These are phyloP conservation scores for Pichia thaimueangensis DNA, from an alignment of 805 yeast species.

Conservation along the genomic window DNA sequence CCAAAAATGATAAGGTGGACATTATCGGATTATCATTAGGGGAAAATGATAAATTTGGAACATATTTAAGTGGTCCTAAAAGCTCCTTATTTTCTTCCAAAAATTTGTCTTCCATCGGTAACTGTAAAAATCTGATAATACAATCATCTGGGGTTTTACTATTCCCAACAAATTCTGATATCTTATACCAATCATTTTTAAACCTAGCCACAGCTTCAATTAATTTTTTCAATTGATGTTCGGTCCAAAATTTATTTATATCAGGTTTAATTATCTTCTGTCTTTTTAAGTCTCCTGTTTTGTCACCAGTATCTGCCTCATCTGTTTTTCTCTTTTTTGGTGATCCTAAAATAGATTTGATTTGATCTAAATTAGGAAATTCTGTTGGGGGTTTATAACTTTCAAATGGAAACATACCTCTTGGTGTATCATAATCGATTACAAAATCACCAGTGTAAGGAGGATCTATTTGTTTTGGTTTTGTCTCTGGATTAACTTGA, in stretches of 20 bases:
- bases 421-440: constrained; percentile 78
- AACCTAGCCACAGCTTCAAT: constrained; percentile 55
- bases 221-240: constrained; percentile 52
- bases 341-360: constrained; percentile 17
- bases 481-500: constrained; percentile 76
- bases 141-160: constrained; percentile 68
- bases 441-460: constrained; percentile 73
- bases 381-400: constrained; percentile 65
- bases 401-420: constrained; percentile 89
- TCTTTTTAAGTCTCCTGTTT: constrained; percentile 18
- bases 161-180: constrained; percentile 60
- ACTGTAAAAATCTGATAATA: constrained; percentile 66
- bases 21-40: constrained; percentile 89
- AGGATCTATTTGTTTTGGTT: constrained; percentile 63
- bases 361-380: constrained; percentile 27
- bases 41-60: constrained; percentile 79
- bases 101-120: constrained; percentile 77
- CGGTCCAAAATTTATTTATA: constrained; percentile 53
- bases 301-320: background rate
- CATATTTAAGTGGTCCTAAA: constrained; percentile 71
- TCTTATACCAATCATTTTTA: constrained; percentile 73
- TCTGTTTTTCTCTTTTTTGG: background rate
- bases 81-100: constrained; percentile 41
- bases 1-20: constrained; percentile 84
- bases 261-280: constrained; percentile 29